Evolutionary conservation across 2,329 filamentous ascomycete genomes (phyloP).

Genomic region (Scorias spongiosa): DNA sequence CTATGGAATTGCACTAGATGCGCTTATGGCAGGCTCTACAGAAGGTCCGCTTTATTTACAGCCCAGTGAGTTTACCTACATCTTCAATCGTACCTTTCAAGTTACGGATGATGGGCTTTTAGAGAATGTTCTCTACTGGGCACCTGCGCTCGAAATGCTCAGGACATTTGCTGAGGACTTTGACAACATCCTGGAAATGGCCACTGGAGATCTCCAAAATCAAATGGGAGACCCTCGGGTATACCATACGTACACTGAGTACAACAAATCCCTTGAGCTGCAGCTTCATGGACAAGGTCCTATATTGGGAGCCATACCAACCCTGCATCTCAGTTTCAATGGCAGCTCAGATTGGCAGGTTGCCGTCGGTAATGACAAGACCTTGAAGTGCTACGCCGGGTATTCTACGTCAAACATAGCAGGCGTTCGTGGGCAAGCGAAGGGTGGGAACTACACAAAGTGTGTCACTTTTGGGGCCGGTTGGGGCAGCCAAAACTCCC

Average conservation of each 20-base stretch:
- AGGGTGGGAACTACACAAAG: constrained; percentile 7
- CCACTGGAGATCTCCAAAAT: neutral
- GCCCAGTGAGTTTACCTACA: neutral
- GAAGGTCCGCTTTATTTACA: neutral
- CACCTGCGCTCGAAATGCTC: constrained; percentile 11
- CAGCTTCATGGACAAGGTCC: constrained; percentile 7
- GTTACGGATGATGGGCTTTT: neutral
- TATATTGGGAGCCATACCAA: constrained; percentile 5
- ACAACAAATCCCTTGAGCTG: constrained; percentile 6
- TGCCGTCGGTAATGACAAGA: constrained; percentile 1
- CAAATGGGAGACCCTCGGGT: neutral
- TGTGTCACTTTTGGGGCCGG: constrained; percentile 12
- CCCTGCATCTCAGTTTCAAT: constrained; percentile 1
- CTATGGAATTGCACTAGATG: neutral
- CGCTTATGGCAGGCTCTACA: neutral
- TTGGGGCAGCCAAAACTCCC: constrained; percentile 9
- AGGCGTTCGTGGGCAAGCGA: neutral
- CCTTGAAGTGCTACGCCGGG: constrained; percentile 4
- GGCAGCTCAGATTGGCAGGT: constrained; percentile 2
- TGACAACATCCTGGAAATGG: neutral
- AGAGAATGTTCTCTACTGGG: constrained; percentile 6
- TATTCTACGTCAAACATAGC: constrained; percentile 1
- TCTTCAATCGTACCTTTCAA: neutral
- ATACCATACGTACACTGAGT: constrained; percentile 2
- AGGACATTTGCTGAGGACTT: constrained; percentile 6